phyloP scores from a whole-genome alignment of 352 stramenopile genomes.

The Phytophthora sp. region DNA sequence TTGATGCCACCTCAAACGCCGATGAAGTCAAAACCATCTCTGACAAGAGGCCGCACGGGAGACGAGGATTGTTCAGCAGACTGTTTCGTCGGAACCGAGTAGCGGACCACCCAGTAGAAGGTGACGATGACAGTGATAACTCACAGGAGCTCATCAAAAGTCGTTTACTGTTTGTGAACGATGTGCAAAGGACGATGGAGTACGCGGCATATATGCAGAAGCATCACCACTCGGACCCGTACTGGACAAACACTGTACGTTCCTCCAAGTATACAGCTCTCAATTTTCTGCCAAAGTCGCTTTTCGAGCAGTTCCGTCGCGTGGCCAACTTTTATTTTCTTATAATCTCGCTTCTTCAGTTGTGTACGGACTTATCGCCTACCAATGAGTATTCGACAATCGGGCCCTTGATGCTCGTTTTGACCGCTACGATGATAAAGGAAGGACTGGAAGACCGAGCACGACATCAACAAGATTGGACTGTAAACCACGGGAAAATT shows the following conservation, averaged over 20 bases:
- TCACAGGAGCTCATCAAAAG: constrained; percentile 43
- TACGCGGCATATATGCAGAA: constrained; percentile 63
- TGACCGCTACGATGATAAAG: constrained; percentile 87
- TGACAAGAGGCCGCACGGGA: constrained; percentile 1
- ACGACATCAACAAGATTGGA: constrained; percentile 76
- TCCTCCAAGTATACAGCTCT: constrained; percentile 95
- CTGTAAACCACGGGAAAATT: constrained; percentile 72
- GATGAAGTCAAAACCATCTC: neutral
- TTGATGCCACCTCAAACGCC: constrained; percentile 21
- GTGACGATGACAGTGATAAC: neutral
- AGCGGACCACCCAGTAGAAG: neutral
- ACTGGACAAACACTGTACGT: constrained; percentile 66
- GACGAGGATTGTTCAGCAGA: neutral
- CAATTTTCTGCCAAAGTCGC: constrained; percentile 95
- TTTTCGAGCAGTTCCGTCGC: constrained; percentile 96
- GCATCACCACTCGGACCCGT: constrained; percentile 37
- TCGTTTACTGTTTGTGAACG: constrained; percentile 78
- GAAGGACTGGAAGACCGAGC: constrained; percentile 80
- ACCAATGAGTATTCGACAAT: constrained; percentile 91
- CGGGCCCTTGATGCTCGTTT: constrained; percentile 75
- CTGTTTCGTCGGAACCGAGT: constrained; percentile 26
- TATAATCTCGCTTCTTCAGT: constrained; percentile 94
- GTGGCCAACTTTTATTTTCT: constrained; percentile 98
- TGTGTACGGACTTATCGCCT: constrained; percentile 87
- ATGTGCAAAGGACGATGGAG: constrained; percentile 63